Evolutionary conservation across 495 filamentous ascomycete species (phyloP).

Genomic region (Penicillium fimorum): DNA sequence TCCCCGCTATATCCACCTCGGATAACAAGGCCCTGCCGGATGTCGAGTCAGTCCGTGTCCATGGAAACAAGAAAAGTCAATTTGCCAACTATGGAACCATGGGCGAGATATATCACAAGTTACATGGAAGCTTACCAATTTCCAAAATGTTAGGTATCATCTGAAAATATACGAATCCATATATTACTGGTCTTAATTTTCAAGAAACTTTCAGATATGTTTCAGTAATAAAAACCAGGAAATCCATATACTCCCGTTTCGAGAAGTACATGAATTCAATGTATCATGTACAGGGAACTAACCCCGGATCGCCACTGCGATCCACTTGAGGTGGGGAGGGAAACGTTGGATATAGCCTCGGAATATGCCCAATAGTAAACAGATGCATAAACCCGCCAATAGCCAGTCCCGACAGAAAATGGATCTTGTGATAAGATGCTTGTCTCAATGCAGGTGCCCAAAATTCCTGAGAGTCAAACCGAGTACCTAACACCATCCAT

Average conservation of each 20-base stretch:
- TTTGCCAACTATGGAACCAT: not conserved
- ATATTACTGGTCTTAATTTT: not conserved
- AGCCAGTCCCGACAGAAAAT: not conserved
- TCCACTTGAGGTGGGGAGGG: slow-evolving; percentile 18
- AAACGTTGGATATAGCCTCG: slow-evolving; percentile 1
- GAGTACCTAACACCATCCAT: slow-evolving; percentile 1
- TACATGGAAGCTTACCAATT: no score
- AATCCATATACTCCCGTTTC: not conserved
- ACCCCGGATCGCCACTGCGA: slow-evolving; percentile 28
- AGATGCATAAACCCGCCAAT: slow-evolving; percentile 6
- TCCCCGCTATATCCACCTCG: slow-evolving; percentile 10
- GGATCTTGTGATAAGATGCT: not conserved
- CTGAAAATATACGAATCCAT: no score
- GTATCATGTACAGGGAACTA: slow-evolving; percentile 7
- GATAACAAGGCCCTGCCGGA: slow-evolving; percentile 5
- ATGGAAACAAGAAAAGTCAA: slow-evolving; percentile 7
- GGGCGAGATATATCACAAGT: not conserved
- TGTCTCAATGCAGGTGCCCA: slow-evolving; percentile 11
- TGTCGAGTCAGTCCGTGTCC: not conserved
- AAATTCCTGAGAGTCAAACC: not conserved
- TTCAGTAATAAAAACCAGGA: not conserved
- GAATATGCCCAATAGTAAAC: slow-evolving; percentile 1
- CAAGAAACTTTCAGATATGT: not conserved
- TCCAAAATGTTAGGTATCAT: no score
- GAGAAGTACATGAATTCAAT: not conserved